phyloP scores from a whole-genome alignment of 495 filamentous ascomycete genomes.

The Podospora pseudoanserina region DNA sequence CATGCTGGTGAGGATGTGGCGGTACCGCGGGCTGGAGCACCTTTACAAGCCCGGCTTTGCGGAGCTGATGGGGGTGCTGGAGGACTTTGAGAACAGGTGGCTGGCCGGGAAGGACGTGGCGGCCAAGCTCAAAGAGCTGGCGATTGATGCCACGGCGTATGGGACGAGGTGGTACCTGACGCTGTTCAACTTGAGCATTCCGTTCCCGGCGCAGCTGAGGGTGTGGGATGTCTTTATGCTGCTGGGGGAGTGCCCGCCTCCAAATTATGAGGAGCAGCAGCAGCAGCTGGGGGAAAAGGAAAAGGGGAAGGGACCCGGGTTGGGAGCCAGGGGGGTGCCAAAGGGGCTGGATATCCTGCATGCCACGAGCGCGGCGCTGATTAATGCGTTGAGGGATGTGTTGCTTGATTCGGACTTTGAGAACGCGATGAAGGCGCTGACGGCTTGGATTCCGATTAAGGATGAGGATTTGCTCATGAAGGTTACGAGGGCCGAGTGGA shows the following conservation, averaged over 20 bases:
- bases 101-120: constrained; percentile 70
- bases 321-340: constrained; percentile 18
- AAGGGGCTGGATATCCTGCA: constrained; percentile 82
- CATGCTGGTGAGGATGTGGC: constrained; percentile 91
- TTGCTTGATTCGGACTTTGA: constrained; percentile 94
- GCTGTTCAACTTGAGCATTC: constrained; percentile 95
- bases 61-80: constrained; percentile 81
- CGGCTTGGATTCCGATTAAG: constrained; percentile 90
- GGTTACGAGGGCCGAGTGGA: constrained; percentile 90
- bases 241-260: constrained; percentile 63
- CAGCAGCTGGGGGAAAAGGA: constrained; percentile 4
- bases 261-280: neutral
- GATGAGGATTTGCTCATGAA: constrained; percentile 94
- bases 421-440: constrained; percentile 96
- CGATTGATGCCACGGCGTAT: constrained; percentile 84
- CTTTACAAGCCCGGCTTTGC: constrained; percentile 82
- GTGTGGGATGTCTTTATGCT: constrained; percentile 99
- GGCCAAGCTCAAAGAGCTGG: constrained; percentile 70
- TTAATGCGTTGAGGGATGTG: constrained; percentile 88
- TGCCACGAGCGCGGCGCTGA: constrained; percentile 83
- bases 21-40: constrained; percentile 76
- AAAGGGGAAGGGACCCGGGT: constrained; percentile 1
- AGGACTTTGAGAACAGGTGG: constrained; percentile 87
- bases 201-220: constrained; percentile 93
- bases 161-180: constrained; percentile 97